Conservation (phyloP, 2,329 filamentous ascomycete species). For the Aspergillus calidoustus region DNA sequence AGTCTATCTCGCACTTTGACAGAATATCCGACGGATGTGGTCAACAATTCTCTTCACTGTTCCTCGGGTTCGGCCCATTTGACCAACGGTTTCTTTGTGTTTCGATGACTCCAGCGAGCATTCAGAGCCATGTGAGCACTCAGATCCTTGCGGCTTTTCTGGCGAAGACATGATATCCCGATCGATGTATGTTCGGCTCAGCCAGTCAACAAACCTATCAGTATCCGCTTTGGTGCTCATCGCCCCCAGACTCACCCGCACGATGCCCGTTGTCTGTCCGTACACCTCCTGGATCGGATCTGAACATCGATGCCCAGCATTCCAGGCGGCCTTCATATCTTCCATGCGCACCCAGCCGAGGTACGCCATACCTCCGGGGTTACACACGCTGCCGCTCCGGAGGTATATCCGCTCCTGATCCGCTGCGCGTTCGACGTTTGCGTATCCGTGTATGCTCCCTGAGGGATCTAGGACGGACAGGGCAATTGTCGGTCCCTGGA, state of each 20-base stretch:
- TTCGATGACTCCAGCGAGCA: neutral
- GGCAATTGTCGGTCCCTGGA: conserved; percentile 20
- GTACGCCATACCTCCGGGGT: conserved; percentile 22
- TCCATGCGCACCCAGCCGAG: conserved; percentile 10
- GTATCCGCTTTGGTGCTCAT: conserved; percentile 21
- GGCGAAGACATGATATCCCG: neutral
- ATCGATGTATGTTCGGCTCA: conserved; percentile 7
- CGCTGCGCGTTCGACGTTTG: conserved; percentile 17
- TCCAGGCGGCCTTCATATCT: conserved; percentile 19
- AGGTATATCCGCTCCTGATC: conserved; percentile 21
- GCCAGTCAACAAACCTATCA: conserved; percentile 15
- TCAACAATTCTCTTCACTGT: neutral
- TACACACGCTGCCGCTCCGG: conserved; percentile 23
- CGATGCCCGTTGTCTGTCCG: conserved; percentile 17
- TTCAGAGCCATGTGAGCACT: neutral
- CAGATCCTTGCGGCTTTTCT: neutral
- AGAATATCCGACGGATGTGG: neutral
- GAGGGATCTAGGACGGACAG: conserved; percentile 15
- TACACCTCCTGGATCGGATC: conserved; percentile 16
- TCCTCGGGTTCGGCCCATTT: neutral
- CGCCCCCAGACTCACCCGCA: conserved; percentile 21
- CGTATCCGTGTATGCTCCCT: conserved; percentile 12
- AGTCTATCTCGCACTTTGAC: neutral
- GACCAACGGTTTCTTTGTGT: neutral
- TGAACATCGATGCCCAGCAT: conserved; percentile 20